Conservation (phyloP, 352 stramenopile species). For the Globisporangium nagaii region DNA sequence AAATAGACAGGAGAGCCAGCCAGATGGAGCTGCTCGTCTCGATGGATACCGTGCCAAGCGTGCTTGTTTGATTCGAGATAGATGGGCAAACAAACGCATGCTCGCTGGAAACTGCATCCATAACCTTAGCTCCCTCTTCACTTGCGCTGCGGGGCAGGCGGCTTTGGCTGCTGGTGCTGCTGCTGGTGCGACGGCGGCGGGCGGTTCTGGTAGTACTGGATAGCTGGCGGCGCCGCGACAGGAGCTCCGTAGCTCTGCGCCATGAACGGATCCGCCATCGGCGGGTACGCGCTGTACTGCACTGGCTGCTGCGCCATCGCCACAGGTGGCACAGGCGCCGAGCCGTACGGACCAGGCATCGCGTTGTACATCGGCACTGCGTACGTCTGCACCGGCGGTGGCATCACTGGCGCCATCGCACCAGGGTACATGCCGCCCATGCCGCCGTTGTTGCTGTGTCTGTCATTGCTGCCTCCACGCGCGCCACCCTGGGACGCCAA, state of each 20-base stretch:
- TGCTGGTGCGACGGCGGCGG: conserved; percentile 15
- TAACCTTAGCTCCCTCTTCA: background rate
- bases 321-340: conserved; percentile 2
- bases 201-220: conserved; percentile 22
- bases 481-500: conserved; percentile 33
- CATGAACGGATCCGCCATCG: conserved; percentile 20
- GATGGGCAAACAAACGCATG: background rate
- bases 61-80: background rate
- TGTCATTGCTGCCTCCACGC: conserved; percentile 1
- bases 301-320: conserved; percentile 16
- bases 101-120: background rate
- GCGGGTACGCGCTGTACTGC: conserved; percentile 20
- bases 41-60: background rate
- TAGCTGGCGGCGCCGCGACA: conserved; percentile 1
- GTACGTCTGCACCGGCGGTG: conserved; percentile 16
- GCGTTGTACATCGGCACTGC: conserved; percentile 25
- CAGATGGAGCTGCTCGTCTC: background rate
- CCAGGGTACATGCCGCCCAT: conserved; percentile 7
- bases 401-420: conserved; percentile 18
- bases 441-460: background rate
- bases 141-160: conserved; percentile 9
- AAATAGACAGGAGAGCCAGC: background rate
- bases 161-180: conserved; percentile 4
- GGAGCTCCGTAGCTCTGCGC: conserved; percentile 15
- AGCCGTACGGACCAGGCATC: conserved; percentile 12